A percentile compares a stretch with the other conserved stretches of the same genome.
These are phyloP conservation scores for Zymoseptoria tritici DNA, from an alignment of 2,329 filamentous ascomycete genomes.

Conservation along the genomic window DNA sequence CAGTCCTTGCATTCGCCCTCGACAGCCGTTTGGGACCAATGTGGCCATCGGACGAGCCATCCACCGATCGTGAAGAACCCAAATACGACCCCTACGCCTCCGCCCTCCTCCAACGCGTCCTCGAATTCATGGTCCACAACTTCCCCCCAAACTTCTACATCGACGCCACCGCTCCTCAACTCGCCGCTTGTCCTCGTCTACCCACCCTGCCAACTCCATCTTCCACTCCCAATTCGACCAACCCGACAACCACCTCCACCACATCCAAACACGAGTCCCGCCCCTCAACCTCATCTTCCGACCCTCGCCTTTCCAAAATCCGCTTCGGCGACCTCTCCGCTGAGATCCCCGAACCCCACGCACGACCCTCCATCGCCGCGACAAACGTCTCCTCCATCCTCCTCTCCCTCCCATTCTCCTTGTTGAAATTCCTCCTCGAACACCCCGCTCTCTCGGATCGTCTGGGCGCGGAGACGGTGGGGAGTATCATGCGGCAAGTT, in stretches of 20 bases:
- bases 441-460: conserved; percentile 47
- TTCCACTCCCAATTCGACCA: background rate
- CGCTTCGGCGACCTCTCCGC: conserved; percentile 61
- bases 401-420: conserved; percentile 60
- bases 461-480: conserved; percentile 34
- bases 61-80: conserved; percentile 14
- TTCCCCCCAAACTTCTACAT: conserved; percentile 56
- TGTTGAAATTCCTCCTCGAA: conserved; percentile 60
- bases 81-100: conserved; percentile 50
- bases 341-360: conserved; percentile 32
- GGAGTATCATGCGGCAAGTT: conserved; percentile 35
- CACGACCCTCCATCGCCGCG: conserved; percentile 32
- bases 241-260: background rate
- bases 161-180: conserved; percentile 43
- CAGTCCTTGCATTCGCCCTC: conserved; percentile 53
- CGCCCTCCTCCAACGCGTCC: conserved; percentile 47
- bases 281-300: conserved; percentile 29
- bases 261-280: conserved; percentile 24
- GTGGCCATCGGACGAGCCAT: conserved; percentile 28
- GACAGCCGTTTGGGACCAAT: conserved; percentile 36
- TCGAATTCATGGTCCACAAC: conserved; percentile 54
- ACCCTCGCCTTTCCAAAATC: conserved; percentile 55
- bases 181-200: conserved; percentile 42
- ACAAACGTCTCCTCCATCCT: conserved; percentile 58
- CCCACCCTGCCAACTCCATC: conserved; percentile 20